These are phyloP conservation scores for Saccharum spontaneum DNA, from an alignment of 176 grass and related monocot genomes.

Conservation along the genomic window DNA sequence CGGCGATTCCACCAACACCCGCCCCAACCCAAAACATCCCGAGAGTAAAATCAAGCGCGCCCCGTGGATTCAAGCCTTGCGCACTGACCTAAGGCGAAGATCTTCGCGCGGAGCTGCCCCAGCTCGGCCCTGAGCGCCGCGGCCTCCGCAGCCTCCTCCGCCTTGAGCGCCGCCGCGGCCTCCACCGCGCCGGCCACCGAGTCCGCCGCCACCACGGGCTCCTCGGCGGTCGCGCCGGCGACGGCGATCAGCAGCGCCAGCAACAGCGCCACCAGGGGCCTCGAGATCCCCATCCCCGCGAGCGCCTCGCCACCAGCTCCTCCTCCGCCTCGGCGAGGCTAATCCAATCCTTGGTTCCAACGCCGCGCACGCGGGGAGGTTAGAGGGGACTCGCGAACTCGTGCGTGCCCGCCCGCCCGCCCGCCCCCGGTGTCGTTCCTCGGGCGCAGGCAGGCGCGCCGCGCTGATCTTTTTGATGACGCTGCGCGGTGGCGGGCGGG, in stretches of 20 bases:
- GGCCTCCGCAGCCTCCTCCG: conserved; percentile 25
- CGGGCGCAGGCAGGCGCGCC: background rate
- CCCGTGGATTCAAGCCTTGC: background rate
- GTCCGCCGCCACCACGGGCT: conserved; percentile 9
- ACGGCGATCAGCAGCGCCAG: conserved; percentile 39
- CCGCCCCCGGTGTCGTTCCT: background rate
- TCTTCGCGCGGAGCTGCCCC: conserved; percentile 47
- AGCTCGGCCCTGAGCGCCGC: conserved; percentile 38
- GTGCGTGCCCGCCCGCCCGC: background rate
- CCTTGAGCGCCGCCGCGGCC: conserved; percentile 16
- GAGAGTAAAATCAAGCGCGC: background rate
- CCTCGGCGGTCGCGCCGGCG: conserved; percentile 20
- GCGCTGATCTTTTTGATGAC: conserved; percentile 15
- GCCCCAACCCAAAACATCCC: background rate
- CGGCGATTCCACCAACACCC: background rate
- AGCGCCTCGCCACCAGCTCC: background rate
- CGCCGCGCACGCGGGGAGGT: background rate
- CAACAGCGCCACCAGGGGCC: background rate
- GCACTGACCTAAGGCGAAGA: conserved; percentile 50
- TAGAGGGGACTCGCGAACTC: background rate
- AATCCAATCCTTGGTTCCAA: conserved; percentile 34
- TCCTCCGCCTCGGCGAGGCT: conserved; percentile 26
- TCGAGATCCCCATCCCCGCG: conserved; percentile 53
- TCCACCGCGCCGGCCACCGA: background rate
- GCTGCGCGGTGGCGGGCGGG: background rate